Evolutionary conservation across 352 stramenopile species (phyloP).

Genomic region (Phytophthora litchii): DNA sequence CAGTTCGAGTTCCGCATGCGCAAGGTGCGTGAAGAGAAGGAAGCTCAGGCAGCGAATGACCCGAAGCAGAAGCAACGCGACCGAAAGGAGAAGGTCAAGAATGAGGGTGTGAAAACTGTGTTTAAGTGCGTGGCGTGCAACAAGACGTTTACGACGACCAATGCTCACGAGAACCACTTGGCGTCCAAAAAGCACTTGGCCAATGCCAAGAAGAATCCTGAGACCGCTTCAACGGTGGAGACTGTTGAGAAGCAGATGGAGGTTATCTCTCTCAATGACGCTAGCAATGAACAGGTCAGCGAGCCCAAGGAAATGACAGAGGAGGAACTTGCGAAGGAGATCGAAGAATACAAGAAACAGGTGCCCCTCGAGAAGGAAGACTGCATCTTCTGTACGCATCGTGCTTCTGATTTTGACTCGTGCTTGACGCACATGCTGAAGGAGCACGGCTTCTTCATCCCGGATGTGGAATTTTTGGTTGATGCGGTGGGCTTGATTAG

Average conservation of each 20-base stretch:
- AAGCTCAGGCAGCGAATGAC: slow-evolving; percentile 58
- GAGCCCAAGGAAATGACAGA: slow-evolving; percentile 53
- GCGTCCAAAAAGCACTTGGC: slow-evolving; percentile 84
- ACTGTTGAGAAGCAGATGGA: slow-evolving; percentile 78
- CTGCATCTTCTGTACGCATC: slow-evolving; percentile 85
- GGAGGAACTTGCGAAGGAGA: slow-evolving; percentile 62
- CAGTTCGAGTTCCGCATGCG: slow-evolving; percentile 86
- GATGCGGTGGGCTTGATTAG: slow-evolving; percentile 91
- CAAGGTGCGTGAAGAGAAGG: slow-evolving; percentile 67
- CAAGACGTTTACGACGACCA: slow-evolving; percentile 84
- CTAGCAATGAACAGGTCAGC: neutral
- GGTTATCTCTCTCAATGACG: slow-evolving; percentile 38
- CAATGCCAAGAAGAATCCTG: slow-evolving; percentile 79
- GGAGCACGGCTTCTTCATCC: slow-evolving; percentile 96
- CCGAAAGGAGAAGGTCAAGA: slow-evolving; percentile 73
- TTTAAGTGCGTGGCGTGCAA: slow-evolving; percentile 87
- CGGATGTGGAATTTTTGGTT: slow-evolving; percentile 92
- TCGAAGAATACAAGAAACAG: slow-evolving; percentile 81
- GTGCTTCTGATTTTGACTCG: slow-evolving; percentile 64
- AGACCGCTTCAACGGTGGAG: slow-evolving; percentile 48
- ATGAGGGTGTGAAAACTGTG: slow-evolving; percentile 68
- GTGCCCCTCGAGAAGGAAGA: slow-evolving; percentile 77
- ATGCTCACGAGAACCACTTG: slow-evolving; percentile 88
- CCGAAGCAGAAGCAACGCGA: slow-evolving; percentile 75
- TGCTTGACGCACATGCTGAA: slow-evolving; percentile 92